Percentiles rank a stretch among this genome's conserved stretches.
phyloP scores from a whole-genome alignment of 2,329 filamentous ascomycete genomes.

The Sclerotinia spermophila region DNA sequence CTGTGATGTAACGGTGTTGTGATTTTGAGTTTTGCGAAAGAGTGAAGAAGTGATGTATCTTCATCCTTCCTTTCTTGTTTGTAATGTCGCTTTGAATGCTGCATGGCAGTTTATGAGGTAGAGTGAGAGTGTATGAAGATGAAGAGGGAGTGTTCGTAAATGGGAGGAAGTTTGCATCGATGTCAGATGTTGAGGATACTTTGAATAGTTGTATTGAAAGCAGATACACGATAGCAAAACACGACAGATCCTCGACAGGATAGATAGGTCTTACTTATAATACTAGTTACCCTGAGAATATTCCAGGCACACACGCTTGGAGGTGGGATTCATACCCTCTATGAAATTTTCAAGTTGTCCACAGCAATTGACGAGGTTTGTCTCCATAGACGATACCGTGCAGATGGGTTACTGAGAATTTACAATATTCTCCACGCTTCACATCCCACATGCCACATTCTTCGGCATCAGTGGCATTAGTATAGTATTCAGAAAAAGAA shows the following conservation, averaged over 20 bases:
- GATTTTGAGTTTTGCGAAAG: neutral
- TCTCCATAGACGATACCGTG: neutral
- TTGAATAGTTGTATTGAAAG: too few species aligned
- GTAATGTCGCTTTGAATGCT: neutral
- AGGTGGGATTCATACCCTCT: neutral
- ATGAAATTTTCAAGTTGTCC: neutral
- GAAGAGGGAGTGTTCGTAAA: too few species aligned
- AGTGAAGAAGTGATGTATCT: neutral
- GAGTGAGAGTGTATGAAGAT: too few species aligned
- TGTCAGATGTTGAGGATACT: too few species aligned
- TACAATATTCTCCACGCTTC: neutral
- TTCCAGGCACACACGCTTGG: too few species aligned
- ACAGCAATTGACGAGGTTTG: rapidly evolving
- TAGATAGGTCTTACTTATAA: too few species aligned
- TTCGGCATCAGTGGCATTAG: neutral
- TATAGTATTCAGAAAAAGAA: neutral
- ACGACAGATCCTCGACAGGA: too few species aligned
- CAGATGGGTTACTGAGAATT: rapidly evolving
- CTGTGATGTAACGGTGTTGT: neutral
- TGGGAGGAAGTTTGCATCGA: too few species aligned
- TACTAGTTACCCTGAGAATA: too few species aligned
- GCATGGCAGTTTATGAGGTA: too few species aligned
- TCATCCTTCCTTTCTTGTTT: neutral
- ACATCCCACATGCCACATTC: neutral
- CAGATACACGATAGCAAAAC: too few species aligned